Base-by-base conservation (phyloP, 108 stramenopile species). In the Stephanodiscus minutulus region DNA sequence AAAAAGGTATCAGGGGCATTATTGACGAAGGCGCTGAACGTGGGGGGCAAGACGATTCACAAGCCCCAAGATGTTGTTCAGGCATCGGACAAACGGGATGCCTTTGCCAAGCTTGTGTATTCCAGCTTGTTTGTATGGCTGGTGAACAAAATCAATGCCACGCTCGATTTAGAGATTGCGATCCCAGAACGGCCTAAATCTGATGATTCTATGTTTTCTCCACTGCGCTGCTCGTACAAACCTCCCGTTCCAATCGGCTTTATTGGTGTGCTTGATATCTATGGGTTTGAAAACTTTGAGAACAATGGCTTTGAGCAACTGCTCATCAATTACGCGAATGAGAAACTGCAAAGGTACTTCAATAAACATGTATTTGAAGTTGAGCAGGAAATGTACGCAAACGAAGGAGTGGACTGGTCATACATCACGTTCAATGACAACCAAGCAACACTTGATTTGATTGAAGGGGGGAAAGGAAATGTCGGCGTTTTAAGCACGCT, bases 381-480 rank as follows among this genome's bases (percentile, higher is more conserved):
- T 7, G 97, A 97, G 74, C 97, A 96, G 70, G 83, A 87, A 39
- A 78, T 96, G 28, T 99, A 99, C 64, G 66, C 93, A 24, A 71
- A 84, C 8, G 97, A 99, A 73, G 97, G 96, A 64, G 96, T 99
- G 25, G 96, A 97, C 61, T 98, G 97, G 95, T 82, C 93, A 8
- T 96, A 96, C 82, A 98, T 98, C 63, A 87, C 90, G 35, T 99
- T 98, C 87, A 97, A 95, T 69, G 98, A 99, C 86, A 99, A 99
- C 78, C 90, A 91, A 68, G 91, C 96, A 13, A 97, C 96, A 69
- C 83, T 99, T 37, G 98, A 97, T 53, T 85, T 98, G 22, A 95
- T 98, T 55, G 98, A 98, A 77, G 94, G 92, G 43, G 91, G 90
- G 36, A 59, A 66, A 17, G 88, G 95, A 28, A 75, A 64, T 44